Evolutionary conservation across 176 grass and related monocot genomes (phyloP), one percentile per base, ranked within the genome.

Genomic region (Thinopyrum elongatum): DNA sequence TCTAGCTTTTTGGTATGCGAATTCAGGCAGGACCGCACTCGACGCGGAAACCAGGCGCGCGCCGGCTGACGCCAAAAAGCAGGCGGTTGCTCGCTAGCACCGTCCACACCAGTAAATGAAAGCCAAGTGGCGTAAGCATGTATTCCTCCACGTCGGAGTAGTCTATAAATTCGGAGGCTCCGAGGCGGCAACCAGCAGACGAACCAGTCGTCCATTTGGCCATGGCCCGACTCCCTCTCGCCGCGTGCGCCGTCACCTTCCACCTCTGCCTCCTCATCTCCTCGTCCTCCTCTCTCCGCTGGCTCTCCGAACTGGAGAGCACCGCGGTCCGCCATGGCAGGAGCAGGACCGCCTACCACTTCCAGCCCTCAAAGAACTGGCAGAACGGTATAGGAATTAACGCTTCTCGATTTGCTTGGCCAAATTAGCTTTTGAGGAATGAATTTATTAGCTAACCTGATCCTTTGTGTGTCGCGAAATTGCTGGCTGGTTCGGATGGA

Each of bases 301-400:
- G 23, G 59, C 59, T 62, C 59, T 25, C n/a, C 59, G n/a, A 62
- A 31, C 30, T 31, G 30, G 30, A 31, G 30, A 31, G 30, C 35
- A 17, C 26, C 72, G n/a, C 29, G 1, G n/a, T 19, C 19, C 8
- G 47, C 76, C 81, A 79, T 16, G 30, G 30, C 82, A 89, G 68
- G 10, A 12, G 0, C 19, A n/a, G 90, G 85, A 94, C 92, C 4
- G 92, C 95, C 70, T 97, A 94, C 85, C 95, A 97, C 83, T 97
- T 97, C 86, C 95, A 97, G 78, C 92, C 95, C 3, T 71, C 90
- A 7, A 91, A 89, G 87, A 89, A 94, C 79, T 97, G 95, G 95
- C 91, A 94, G 49, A 97, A 97, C 60, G 95, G 95, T 97, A 70
- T 38, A 38, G 35, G 69, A 22, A 8, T 11, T 41, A 16, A 15